Evolutionary conservation across 116 monocot genomes (phyloP).

Genomic region (Dioscorea cayenensis): DNA sequence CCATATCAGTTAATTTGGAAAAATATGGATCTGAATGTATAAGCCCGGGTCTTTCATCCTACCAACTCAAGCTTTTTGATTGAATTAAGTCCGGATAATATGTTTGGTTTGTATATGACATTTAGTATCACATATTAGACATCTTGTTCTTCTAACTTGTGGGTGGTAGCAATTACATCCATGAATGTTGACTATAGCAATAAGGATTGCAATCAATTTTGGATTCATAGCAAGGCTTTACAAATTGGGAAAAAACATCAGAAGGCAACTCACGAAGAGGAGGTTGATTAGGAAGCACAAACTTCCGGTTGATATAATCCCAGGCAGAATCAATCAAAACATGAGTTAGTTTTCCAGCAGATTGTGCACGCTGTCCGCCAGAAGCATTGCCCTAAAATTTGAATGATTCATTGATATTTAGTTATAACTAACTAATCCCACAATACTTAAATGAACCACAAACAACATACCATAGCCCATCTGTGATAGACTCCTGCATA

Average conservation of each 20-base stretch:
- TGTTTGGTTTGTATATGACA: too few species aligned
- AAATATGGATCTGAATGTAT: too few species aligned
- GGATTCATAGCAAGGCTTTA: too few species aligned
- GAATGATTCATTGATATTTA: background rate
- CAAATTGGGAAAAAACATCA: background rate
- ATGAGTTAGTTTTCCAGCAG: conserved; percentile 57
- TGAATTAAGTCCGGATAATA: too few species aligned
- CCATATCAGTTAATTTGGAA: too few species aligned
- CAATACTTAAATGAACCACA: background rate
- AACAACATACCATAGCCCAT: conserved; percentile 66
- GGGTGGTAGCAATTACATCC: too few species aligned
- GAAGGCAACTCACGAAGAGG: conserved; percentile 41
- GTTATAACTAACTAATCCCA: background rate
- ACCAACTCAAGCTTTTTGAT: too few species aligned
- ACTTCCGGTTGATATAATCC: conserved; percentile 42
- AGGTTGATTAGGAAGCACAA: conserved; percentile 70
- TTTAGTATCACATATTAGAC: too few species aligned
- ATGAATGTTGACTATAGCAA: too few species aligned
- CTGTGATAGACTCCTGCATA: conserved; percentile 85
- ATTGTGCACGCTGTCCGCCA: conserved; percentile 75
- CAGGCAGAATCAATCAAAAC: conserved; percentile 66
- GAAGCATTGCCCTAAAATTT: conserved; percentile 86
- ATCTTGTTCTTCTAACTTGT: too few species aligned
- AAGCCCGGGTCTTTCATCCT: too few species aligned
- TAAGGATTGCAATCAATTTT: too few species aligned